phyloP scores from a whole-genome alignment of 106 monocot genomes.

The Platanthera guangdongensis region DNA sequence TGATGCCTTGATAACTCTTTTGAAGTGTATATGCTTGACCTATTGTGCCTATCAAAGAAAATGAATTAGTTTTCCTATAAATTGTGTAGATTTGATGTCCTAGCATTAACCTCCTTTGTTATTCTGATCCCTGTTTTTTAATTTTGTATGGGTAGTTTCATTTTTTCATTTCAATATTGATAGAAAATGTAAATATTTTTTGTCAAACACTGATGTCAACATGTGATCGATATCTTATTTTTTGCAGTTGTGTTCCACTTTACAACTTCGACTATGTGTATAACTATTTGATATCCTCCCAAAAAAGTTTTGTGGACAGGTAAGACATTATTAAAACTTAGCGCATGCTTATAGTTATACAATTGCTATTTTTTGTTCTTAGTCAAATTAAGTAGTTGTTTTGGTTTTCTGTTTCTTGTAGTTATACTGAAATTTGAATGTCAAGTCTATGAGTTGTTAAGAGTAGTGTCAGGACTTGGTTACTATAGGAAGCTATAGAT shows the following conservation, averaged over 20 bases:
- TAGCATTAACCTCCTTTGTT: background rate
- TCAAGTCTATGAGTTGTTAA: too few relatives aligned
- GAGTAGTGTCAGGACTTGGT: too few relatives aligned
- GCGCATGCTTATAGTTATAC: background rate
- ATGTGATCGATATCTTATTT: slow-evolving; percentile 1
- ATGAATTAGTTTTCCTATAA: background rate
- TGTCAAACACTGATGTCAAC: background rate
- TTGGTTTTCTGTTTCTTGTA: too few relatives aligned
- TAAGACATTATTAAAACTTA: slow-evolving; percentile 13
- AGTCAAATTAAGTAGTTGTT: too few relatives aligned
- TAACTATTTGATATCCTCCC: slow-evolving; percentile 78
- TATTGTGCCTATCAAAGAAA: background rate
- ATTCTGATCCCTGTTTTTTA: slow-evolving; percentile 9
- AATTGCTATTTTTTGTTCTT: too few relatives aligned
- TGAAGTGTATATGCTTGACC: background rate
- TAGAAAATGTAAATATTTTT: background rate
- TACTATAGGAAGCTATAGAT: too few relatives aligned
- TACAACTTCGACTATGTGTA: slow-evolving; percentile 91
- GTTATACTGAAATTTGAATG: too few relatives aligned
- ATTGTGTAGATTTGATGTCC: too few relatives aligned
- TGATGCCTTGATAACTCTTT: background rate
- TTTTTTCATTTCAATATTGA: slow-evolving; percentile 1
- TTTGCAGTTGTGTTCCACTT: slow-evolving; percentile 86
- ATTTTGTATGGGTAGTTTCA: background rate
- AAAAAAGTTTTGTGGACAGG: slow-evolving; percentile 95